Evolutionary conservation across 2,329 filamentous ascomycete genomes (phyloP).

Genomic region (Neoascochyta sp.): DNA sequence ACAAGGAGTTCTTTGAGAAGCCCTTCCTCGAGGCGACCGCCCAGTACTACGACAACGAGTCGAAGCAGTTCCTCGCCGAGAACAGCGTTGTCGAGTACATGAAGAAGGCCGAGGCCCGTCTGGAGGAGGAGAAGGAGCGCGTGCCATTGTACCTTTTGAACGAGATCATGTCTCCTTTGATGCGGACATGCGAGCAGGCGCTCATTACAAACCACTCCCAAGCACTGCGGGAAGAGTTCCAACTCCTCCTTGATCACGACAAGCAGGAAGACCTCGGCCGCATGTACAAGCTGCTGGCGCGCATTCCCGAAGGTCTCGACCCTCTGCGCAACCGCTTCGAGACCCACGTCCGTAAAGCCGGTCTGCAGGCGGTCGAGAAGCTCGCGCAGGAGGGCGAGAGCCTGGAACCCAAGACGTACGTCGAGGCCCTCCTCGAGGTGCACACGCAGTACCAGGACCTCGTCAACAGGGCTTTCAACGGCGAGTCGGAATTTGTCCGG

Average conservation of each 20-base stretch:
- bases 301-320: conserved; percentile 87
- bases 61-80: conserved; percentile 88
- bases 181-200: conserved; percentile 81
- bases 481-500: conserved; percentile 94
- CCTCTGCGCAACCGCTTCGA: conserved; percentile 85
- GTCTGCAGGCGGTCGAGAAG: conserved; percentile 83
- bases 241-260: conserved; percentile 87
- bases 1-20: conserved; percentile 85
- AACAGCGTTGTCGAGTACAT: conserved; percentile 99
- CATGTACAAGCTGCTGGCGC: conserved; percentile 88
- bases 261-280: conserved; percentile 91
- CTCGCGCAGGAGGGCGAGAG: conserved; percentile 83
- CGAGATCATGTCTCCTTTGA: conserved; percentile 80
- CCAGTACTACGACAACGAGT: conserved; percentile 86
- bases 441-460: conserved; percentile 90
- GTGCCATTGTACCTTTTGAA: conserved; percentile 87
- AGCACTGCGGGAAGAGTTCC: conserved; percentile 92
- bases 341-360: conserved; percentile 85
- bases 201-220: conserved; percentile 84
- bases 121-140: conserved; percentile 91
- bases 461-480: conserved; percentile 87
- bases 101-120: conserved; percentile 92
- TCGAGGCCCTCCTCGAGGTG: conserved; percentile 89
- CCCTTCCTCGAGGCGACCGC: conserved; percentile 85
- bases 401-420: conserved; percentile 93